Percentiles rank a stretch among this genome's conserved stretches.
phyloP scores from a whole-genome alignment of 495 filamentous ascomycete species.

The Hypoxylon trugodes region DNA sequence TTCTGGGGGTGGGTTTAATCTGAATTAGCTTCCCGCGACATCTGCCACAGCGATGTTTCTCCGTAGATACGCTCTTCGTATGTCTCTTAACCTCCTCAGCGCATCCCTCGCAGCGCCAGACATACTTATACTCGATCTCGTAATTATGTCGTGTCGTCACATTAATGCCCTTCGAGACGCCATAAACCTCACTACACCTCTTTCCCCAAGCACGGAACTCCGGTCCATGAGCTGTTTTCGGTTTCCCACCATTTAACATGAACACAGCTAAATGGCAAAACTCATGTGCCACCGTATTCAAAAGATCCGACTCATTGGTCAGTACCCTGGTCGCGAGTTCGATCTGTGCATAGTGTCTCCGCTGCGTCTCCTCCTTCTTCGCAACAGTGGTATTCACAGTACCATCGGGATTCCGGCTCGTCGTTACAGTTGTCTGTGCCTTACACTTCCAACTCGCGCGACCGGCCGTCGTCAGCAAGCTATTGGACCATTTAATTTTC shows the following conservation, averaged over 20 bases:
- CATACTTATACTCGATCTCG: slow-evolving; percentile 87
- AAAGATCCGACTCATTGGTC: slow-evolving; percentile 74
- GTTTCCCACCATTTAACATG: slow-evolving; percentile 74
- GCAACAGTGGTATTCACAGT: slow-evolving; percentile 24
- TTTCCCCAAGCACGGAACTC: slow-evolving; percentile 81
- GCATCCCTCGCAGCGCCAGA: slow-evolving; percentile 83
- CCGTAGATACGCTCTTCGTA: slow-evolving; percentile 79
- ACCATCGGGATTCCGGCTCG: no score
- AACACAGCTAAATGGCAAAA: slow-evolving; percentile 94
- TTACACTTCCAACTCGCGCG: slow-evolving; percentile 82
- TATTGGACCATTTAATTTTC: slow-evolving; percentile 82
- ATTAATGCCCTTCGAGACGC: slow-evolving; percentile 62
- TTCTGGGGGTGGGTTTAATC: slow-evolving; percentile 78
- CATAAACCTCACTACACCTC: slow-evolving; percentile 47
- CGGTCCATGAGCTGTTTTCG: slow-evolving; percentile 77
- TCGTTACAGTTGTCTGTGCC: slow-evolving; percentile 44
- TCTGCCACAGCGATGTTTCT: slow-evolving; percentile 69
- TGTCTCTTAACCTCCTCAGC: slow-evolving; percentile 76
- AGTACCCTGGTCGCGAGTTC: slow-evolving; percentile 91
- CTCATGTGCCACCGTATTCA: slow-evolving; percentile 91
- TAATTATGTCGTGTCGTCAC: slow-evolving; percentile 91
- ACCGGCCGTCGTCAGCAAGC: slow-evolving; percentile 85
- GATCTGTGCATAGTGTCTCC: slow-evolving; percentile 79
- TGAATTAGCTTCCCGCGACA: slow-evolving; percentile 77
- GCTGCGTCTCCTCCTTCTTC: slow-evolving; percentile 34